Evolutionary conservation across 2,329 filamentous ascomycete species (phyloP).

Genomic region (Xylariaceae sp.): DNA sequence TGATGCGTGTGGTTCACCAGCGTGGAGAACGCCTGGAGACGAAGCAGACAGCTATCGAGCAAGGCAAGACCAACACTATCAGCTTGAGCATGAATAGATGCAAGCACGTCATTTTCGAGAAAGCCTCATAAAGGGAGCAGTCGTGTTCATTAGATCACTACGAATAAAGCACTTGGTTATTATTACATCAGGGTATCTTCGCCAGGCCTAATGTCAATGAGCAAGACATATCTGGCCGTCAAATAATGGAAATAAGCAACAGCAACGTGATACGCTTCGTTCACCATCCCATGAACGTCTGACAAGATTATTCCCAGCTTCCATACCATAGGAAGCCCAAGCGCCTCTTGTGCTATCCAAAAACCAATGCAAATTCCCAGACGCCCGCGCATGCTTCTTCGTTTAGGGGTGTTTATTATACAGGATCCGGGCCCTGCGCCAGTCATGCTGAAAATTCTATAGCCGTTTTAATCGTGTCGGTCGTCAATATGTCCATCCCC

Average conservation of each 20-base stretch:
- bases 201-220: slow-evolving; percentile 10
- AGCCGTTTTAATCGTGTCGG: slow-evolving; percentile 26
- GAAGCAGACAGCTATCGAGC: no score
- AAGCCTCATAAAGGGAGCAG: neutral
- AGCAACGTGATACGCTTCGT: slow-evolving; percentile 5
- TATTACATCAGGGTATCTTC: slow-evolving; percentile 30
- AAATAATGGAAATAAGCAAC: slow-evolving; percentile 17
- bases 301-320: slow-evolving; percentile 16
- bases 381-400: slow-evolving; percentile 24
- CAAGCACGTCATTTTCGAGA: no score
- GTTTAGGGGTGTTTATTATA: slow-evolving; percentile 17
- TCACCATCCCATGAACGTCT: slow-evolving; percentile 15
- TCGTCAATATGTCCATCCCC: slow-evolving; percentile 21
- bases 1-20: no score
- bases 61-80: no score
- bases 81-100: neutral
- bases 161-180: slow-evolving; percentile 17
- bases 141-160: neutral
- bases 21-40: no score
- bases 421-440: slow-evolving; percentile 20
- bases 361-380: slow-evolving; percentile 24
- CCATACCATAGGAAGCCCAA: neutral
- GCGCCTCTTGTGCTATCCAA: slow-evolving; percentile 11
- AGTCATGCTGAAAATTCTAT: slow-evolving; percentile 25
- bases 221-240: slow-evolving; percentile 10